phyloP scores from a whole-genome alignment of 2,329 filamentous ascomycete species.

The Chlorencoelia australis region DNA sequence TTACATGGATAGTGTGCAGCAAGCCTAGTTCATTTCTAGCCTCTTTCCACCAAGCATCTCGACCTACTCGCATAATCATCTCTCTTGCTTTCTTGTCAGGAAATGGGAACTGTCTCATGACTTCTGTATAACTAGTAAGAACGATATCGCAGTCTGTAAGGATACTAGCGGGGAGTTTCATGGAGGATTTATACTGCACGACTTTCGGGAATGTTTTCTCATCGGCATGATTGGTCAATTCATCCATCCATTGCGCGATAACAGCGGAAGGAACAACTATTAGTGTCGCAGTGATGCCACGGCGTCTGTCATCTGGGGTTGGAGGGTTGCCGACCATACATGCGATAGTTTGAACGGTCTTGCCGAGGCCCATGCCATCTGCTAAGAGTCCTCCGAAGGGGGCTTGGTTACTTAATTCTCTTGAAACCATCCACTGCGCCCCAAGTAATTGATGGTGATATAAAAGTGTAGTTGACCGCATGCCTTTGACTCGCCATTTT shows the following conservation, averaged over 20 bases:
- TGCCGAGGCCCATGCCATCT: slow-evolving; percentile 56
- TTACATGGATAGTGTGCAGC: slow-evolving; percentile 32
- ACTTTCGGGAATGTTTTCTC: slow-evolving; percentile 14
- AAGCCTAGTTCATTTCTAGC: slow-evolving; percentile 27
- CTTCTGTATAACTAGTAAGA: slow-evolving; percentile 21
- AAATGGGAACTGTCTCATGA: slow-evolving; percentile 63
- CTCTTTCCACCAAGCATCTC: slow-evolving; percentile 26
- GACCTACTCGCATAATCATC: slow-evolving; percentile 47
- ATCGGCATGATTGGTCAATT: slow-evolving; percentile 19
- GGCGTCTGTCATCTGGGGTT: slow-evolving; percentile 27
- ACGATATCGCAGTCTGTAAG: slow-evolving; percentile 22
- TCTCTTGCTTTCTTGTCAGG: slow-evolving; percentile 86
- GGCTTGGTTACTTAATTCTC: slow-evolving; percentile 32
- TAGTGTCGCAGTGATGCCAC: slow-evolving; percentile 19
- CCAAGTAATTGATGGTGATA: slow-evolving; percentile 42
- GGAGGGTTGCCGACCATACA: slow-evolving; percentile 32
- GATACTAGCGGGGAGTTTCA: slow-evolving; percentile 3
- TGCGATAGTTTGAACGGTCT: slow-evolving; percentile 43
- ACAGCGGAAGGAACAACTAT: slow-evolving; percentile 23
- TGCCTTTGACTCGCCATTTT: slow-evolving; percentile 37
- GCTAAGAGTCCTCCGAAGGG: slow-evolving; percentile 47
- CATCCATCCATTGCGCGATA: slow-evolving; percentile 23
- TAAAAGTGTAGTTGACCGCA: slow-evolving; percentile 36
- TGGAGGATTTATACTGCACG: slow-evolving; percentile 15
- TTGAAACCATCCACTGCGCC: slow-evolving; percentile 41